These are phyloP conservation scores for Aspergillus costaricaensis DNA, from an alignment of 2,329 filamentous ascomycete genomes.

Conservation along the genomic window DNA sequence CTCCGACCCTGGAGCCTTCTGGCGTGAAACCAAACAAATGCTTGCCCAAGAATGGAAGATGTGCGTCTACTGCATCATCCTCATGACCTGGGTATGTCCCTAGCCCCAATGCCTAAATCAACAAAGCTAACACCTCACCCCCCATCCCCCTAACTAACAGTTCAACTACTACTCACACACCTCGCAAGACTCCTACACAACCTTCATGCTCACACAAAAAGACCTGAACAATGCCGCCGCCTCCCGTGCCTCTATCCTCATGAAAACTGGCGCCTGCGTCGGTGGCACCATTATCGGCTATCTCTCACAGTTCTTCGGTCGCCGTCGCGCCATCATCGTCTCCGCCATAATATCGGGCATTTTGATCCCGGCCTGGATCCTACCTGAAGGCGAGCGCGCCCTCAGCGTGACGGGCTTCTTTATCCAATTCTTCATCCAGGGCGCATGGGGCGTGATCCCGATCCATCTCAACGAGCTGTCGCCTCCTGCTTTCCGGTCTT, in stretches of 20 bases:
- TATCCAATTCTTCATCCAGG: conserved; percentile 68
- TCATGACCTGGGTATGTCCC: conserved; percentile 66
- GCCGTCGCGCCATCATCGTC: conserved; percentile 57
- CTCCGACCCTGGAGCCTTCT: conserved; percentile 57
- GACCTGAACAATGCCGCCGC: conserved; percentile 65
- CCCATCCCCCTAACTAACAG: conserved; percentile 13
- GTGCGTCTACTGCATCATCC: conserved; percentile 72
- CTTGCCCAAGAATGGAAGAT: conserved; percentile 71
- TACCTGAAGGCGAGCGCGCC: conserved; percentile 44
- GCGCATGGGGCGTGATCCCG: conserved; percentile 69
- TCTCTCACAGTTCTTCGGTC: conserved; percentile 72
- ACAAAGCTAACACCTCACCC: neutral
- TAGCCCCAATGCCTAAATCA: neutral
- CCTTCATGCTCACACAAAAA: conserved; percentile 75
- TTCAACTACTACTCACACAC: conserved; percentile 77
- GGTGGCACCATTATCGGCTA: conserved; percentile 60
- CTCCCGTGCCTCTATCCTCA: conserved; percentile 74
- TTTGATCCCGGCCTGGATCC: conserved; percentile 74
- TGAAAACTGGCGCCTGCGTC: conserved; percentile 76
- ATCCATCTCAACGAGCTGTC: conserved; percentile 78
- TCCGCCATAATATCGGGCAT: conserved; percentile 65
- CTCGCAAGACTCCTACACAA: conserved; percentile 78
- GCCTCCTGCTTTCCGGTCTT: conserved; percentile 71
- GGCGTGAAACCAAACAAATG: conserved; percentile 69
- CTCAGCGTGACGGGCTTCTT: conserved; percentile 40